Evolutionary conservation across 768 basidiomycete genomes (phyloP).

Genomic region (Phallus indusiatus): DNA sequence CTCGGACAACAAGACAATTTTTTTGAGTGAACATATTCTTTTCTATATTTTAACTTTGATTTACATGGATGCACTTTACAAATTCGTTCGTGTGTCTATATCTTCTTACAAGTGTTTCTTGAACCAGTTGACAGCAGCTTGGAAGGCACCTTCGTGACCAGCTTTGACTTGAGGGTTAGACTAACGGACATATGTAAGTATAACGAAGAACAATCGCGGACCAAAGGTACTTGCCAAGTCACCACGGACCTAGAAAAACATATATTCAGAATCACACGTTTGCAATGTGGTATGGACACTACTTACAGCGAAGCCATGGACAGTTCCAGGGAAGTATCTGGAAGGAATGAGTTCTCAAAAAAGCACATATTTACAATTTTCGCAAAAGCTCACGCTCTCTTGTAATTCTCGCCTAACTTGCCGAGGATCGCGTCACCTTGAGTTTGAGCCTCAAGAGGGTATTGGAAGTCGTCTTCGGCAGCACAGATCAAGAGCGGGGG

Average conservation of each 20-base stretch:
- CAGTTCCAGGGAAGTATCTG: constrained; percentile 35
- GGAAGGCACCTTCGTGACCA: constrained; percentile 57
- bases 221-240: constrained; percentile 18
- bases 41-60: no score
- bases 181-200: constrained; percentile 10
- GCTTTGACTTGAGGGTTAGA: constrained; percentile 43
- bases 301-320: constrained; percentile 42
- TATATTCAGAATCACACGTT: neutral
- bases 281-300: neutral
- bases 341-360: neutral
- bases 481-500: neutral
- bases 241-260: constrained; percentile 24
- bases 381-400: constrained; percentile 20
- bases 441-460: constrained; percentile 36
- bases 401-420: constrained; percentile 27
- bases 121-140: constrained; percentile 47
- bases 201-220: neutral
- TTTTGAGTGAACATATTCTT: no score
- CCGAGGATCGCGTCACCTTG: constrained; percentile 43
- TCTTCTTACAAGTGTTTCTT: constrained; percentile 24
- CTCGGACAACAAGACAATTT: no score
- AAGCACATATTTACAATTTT: neutral
- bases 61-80: neutral
- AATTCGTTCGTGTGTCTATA: neutral
- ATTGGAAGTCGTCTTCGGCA: constrained; percentile 34